These are phyloP conservation scores for Persicaria maculosa DNA, from an alignment of 148 eudicot genomes.

Conservation along the genomic window DNA sequence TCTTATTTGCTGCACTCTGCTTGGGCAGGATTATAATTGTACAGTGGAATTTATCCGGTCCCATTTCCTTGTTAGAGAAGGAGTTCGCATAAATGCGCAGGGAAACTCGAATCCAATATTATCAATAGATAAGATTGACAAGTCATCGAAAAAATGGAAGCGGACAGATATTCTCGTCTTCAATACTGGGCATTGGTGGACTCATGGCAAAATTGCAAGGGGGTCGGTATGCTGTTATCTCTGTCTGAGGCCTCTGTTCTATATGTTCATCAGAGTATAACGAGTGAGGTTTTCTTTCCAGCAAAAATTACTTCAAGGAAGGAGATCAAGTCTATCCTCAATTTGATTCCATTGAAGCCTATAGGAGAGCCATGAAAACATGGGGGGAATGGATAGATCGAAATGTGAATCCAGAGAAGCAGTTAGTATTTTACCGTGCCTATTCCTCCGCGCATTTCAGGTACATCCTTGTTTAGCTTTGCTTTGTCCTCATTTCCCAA, in stretches of 20 bases:
- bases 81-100: conserved; percentile 51
- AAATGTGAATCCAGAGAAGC: conserved; percentile 41
- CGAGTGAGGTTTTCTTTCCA: conserved; percentile 1
- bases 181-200: conserved; percentile 99
- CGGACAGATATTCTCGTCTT: conserved; percentile 83
- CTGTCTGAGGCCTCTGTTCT: neutral
- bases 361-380: conserved; percentile 72
- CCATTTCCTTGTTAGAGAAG: conserved; percentile 90
- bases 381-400: conserved; percentile 80
- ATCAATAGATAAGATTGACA: conserved; percentile 71
- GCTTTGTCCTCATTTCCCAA: neutral
- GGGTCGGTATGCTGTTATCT: conserved; percentile 55
- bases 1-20: neutral
- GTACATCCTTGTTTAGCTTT: conserved; percentile 20
- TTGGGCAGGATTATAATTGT: conserved; percentile 72
- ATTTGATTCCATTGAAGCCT: conserved; percentile 85
- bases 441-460: conserved; percentile 93
- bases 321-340: conserved; percentile 59
- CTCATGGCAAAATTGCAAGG: conserved; percentile 88
- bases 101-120: conserved; percentile 86
- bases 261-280: neutral
- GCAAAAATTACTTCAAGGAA: conserved; percentile 83
- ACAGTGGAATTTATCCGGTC: conserved; percentile 78
- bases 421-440: conserved; percentile 76
- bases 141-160: conserved; percentile 68